Percentiles rank a stretch among this genome's conserved stretches.
These are phyloP conservation scores for Phaeosphaeriaceae sp. DNA, from an alignment of 2,329 filamentous ascomycete genomes.

Conservation along the genomic window DNA sequence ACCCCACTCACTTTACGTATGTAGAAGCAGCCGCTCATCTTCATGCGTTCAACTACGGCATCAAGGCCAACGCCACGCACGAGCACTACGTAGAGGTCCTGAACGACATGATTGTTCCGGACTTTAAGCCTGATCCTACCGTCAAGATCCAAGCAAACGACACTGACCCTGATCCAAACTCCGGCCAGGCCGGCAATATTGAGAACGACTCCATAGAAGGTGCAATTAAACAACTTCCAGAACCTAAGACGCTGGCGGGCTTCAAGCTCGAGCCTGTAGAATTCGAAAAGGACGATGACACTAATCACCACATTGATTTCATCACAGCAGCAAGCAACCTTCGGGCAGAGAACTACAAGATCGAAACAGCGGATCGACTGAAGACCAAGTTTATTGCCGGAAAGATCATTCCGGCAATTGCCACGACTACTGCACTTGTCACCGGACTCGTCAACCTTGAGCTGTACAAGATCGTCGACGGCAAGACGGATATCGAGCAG, in stretches of 20 bases:
- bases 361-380: constrained; percentile 87
- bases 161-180: constrained; percentile 91
- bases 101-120: constrained; percentile 92
- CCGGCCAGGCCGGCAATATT: constrained; percentile 65
- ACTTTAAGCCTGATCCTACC: constrained; percentile 86
- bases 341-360: constrained; percentile 97
- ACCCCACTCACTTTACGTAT: constrained; percentile 87
- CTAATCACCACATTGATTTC: constrained; percentile 98
- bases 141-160: constrained; percentile 98
- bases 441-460: constrained; percentile 93
- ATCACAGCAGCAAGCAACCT: constrained; percentile 97
- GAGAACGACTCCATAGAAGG: constrained; percentile 78
- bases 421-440: constrained; percentile 93
- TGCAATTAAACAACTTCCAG: constrained; percentile 74
- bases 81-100: constrained; percentile 79
- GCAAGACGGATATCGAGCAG: constrained; percentile 94
- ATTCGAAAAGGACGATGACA: constrained; percentile 98
- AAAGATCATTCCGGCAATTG: constrained; percentile 99
- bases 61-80: constrained; percentile 80
- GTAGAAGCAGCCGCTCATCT: constrained; percentile 87
- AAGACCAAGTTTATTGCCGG: constrained; percentile 99
- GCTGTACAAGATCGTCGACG: constrained; percentile 95
- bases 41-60: constrained; percentile 97
- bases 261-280: constrained; percentile 92
- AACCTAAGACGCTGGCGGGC: constrained; percentile 79